These are phyloP conservation scores for Cyclotella choctawhatcheeana DNA, from an alignment of 108 stramenopile genomes.

Conservation along the genomic window DNA sequence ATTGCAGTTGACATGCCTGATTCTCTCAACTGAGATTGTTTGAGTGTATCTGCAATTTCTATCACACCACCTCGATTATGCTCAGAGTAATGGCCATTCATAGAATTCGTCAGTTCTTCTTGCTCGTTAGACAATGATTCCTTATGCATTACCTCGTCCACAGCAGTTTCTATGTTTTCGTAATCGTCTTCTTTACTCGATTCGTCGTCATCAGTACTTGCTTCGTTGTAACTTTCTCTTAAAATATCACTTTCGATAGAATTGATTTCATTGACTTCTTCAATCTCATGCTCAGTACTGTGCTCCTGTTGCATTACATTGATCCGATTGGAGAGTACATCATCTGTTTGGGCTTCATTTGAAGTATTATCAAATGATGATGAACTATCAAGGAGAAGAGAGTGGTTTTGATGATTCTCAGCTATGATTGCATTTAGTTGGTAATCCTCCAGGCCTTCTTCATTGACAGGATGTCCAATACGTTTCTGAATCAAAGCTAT, in stretches of 20 bases:
- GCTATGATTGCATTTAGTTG: constrained; percentile 36
- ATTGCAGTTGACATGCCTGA: constrained; percentile 51
- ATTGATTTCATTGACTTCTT: neutral
- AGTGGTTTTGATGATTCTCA: too few species aligned
- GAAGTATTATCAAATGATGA: too few species aligned
- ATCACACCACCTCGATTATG: too few species aligned
- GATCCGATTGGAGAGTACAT: too few species aligned
- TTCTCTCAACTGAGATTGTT: constrained; percentile 30
- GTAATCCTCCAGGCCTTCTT: constrained; percentile 21
- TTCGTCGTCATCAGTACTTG: neutral
- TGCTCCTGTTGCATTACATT: too few species aligned
- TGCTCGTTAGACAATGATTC: neutral
- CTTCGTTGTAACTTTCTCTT: neutral
- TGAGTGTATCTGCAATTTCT: too few species aligned
- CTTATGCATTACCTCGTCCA: neutral
- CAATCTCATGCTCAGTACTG: constrained; percentile 20
- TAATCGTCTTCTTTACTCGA: neutral
- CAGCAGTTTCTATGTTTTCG: neutral
- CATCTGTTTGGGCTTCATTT: too few species aligned
- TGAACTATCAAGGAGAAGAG: too few species aligned
- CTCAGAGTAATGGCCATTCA: too few species aligned
- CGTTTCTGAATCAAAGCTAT: constrained; percentile 57
- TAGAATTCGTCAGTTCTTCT: neutral
- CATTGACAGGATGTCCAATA: constrained; percentile 8
- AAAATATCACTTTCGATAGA: constrained; percentile 1